phyloP scores from a whole-genome alignment of 768 basidiomycete species.

The Russula compacta region DNA sequence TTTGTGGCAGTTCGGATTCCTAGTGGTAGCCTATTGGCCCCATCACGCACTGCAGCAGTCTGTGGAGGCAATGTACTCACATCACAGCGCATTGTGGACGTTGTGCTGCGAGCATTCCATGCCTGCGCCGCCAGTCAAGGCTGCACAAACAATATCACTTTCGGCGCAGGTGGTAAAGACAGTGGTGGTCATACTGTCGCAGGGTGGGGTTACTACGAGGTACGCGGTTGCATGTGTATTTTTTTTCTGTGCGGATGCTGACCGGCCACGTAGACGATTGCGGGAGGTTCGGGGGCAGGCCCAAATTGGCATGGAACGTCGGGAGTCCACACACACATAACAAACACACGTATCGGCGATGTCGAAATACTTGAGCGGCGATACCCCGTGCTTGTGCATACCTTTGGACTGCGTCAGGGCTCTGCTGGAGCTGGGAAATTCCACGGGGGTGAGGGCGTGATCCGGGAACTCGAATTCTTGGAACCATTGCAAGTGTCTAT shows the following conservation, averaged over 20 bases:
- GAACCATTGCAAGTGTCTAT: conserved; percentile 83
- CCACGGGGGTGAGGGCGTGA: conserved; percentile 76
- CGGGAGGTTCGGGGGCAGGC: conserved; percentile 89
- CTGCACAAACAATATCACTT: conserved; percentile 88
- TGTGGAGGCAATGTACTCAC: conserved; percentile 91
- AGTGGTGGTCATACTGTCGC: conserved; percentile 61
- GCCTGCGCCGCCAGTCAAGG: conserved; percentile 91
- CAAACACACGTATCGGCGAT: conserved; percentile 88
- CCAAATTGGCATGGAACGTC: conserved; percentile 86
- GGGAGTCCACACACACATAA: conserved; percentile 90
- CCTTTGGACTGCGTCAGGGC: conserved; percentile 64
- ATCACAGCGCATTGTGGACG: conserved; percentile 89
- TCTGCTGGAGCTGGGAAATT: conserved; percentile 66
- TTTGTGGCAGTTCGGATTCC: conserved; percentile 62
- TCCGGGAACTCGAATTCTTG: conserved; percentile 75
- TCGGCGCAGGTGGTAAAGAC: conserved; percentile 83
- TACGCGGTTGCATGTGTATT: conserved; percentile 23
- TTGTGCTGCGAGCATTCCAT: conserved; percentile 86
- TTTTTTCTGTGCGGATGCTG: neutral
- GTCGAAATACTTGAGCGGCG: conserved; percentile 90
- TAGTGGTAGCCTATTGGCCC: conserved; percentile 64
- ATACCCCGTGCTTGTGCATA: conserved; percentile 84
- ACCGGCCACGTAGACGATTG: conserved; percentile 59
- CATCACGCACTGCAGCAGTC: conserved; percentile 80
- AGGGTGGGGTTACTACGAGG: conserved; percentile 91